Evolutionary conservation across 2,329 filamentous ascomycete genomes (phyloP).

Genomic region (Fusarium armeniacum): DNA sequence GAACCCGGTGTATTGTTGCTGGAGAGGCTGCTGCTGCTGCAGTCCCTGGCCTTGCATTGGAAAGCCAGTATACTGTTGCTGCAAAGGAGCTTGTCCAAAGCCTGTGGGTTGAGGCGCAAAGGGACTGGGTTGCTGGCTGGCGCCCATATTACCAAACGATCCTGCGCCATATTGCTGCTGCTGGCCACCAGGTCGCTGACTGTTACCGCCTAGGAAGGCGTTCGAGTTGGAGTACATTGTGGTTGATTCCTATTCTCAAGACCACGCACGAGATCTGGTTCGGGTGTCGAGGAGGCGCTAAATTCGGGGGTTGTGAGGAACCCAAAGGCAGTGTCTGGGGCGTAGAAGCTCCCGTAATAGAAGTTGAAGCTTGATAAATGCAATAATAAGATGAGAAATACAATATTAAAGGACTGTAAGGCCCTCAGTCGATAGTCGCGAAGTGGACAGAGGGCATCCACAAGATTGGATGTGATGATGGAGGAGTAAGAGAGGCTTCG

Average conservation of each 20-base stretch:
- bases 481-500: constrained; percentile 39
- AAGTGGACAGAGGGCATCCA: constrained; percentile 35
- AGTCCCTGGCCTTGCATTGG: constrained; percentile 66
- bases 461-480: constrained; percentile 35
- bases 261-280: constrained; percentile 37
- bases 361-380: constrained; percentile 16
- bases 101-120: constrained; percentile 73
- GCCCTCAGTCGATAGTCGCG: constrained; percentile 33
- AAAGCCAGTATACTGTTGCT: constrained; percentile 73
- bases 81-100: constrained; percentile 66
- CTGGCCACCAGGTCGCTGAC: constrained; percentile 75
- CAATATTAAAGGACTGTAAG: constrained; percentile 37
- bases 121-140: constrained; percentile 64
- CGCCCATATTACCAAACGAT: constrained; percentile 61
- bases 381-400: constrained; percentile 38
- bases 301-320: constrained; percentile 39
- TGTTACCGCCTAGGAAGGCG: constrained; percentile 84
- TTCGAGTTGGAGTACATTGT: constrained; percentile 92
- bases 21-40: constrained; percentile 71
- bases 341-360: constrained; percentile 25
- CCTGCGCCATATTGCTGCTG: constrained; percentile 64
- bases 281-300: constrained; percentile 35
- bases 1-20: constrained; percentile 78
- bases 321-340: constrained; percentile 15
- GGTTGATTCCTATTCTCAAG: constrained; percentile 28